Evolutionary conservation across 495 filamentous ascomycete species (phyloP).

Genomic region (Pseudoneurospora amorphoporcata): DNA sequence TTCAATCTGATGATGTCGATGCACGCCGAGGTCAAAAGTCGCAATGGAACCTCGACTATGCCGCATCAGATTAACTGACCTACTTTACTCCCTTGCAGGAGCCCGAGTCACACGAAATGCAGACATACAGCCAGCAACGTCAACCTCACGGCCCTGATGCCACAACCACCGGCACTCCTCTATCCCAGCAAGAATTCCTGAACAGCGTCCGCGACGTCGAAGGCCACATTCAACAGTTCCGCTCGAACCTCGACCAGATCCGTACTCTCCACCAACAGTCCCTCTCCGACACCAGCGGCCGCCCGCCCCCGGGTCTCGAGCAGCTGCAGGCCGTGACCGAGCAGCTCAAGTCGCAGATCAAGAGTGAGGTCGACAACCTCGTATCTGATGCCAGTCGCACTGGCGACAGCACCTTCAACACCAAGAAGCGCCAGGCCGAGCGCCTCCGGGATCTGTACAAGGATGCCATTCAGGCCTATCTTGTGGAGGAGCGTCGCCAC

Average conservation of each 20-base stretch:
- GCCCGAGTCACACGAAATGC: constrained; percentile 28
- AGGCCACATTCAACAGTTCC: constrained; percentile 46
- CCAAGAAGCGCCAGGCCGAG: constrained; percentile 54
- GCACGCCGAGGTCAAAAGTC: neutral
- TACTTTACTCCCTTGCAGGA: constrained; percentile 11
- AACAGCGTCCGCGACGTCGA: constrained; percentile 46
- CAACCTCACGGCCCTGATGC: constrained; percentile 5
- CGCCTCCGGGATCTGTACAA: constrained; percentile 56
- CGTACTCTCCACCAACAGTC: constrained; percentile 50
- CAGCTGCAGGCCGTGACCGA: constrained; percentile 48
- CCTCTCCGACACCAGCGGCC: constrained; percentile 42
- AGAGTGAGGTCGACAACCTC: constrained; percentile 56
- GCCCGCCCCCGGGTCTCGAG: constrained; percentile 42
- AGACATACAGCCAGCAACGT: constrained; percentile 11
- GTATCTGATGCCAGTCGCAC: constrained; percentile 53
- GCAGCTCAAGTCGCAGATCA: constrained; percentile 51
- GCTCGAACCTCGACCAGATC: constrained; percentile 44
- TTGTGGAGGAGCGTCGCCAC: constrained; percentile 56
- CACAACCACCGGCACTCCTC: constrained; percentile 24
- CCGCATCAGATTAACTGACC: neutral
- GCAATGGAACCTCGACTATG: neutral
- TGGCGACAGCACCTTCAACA: constrained; percentile 35
- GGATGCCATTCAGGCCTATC: constrained; percentile 50
- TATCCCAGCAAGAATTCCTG: constrained; percentile 50
- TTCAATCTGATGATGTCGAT: neutral